Evolutionary conservation across 2,329 filamentous ascomycete genomes (phyloP).

Genomic region (Ascocoryne sarcoides): DNA sequence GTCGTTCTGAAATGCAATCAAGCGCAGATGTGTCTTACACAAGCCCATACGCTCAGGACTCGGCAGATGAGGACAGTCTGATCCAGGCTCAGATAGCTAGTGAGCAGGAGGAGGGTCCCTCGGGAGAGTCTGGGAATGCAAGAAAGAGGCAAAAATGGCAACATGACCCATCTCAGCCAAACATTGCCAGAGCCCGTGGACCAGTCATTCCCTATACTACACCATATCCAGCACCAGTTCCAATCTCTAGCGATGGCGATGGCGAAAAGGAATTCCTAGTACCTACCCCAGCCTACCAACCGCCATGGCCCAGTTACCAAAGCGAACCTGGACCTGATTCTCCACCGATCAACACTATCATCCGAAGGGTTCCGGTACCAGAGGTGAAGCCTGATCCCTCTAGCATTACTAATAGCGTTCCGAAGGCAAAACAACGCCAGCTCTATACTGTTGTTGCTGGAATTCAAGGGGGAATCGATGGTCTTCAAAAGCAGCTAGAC

Average conservation of each 20-base stretch:
- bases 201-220: slow-evolving; percentile 2
- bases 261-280: background rate
- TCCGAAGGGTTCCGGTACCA: background rate
- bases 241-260: too few relatives aligned
- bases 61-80: slow-evolving; percentile 14
- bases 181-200: slow-evolving; percentile 2
- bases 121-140: background rate
- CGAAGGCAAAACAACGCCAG: slow-evolving; percentile 18
- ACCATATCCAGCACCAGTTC: background rate
- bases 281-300: background rate
- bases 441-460: slow-evolving; percentile 19
- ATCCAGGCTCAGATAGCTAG: slow-evolving; percentile 17
- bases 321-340: background rate
- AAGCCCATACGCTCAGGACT: slow-evolving; percentile 8
- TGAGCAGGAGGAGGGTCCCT: slow-evolving; percentile 4
- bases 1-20: slow-evolving; percentile 7
- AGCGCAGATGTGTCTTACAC: slow-evolving; percentile 6
- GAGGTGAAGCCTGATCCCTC: background rate
- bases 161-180: slow-evolving; percentile 5
- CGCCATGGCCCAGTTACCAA: background rate
- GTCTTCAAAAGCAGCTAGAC: slow-evolving; percentile 20
- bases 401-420: slow-evolving; percentile 13
- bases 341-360: slow-evolving; percentile 1
- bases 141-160: background rate
- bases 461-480: slow-evolving; percentile 17